A percentile compares a stretch with the other conserved stretches of the same genome.
Evolutionary conservation across 2,329 filamentous ascomycete genomes (phyloP).

Genomic region (Thermoascus crustaceus): DNA sequence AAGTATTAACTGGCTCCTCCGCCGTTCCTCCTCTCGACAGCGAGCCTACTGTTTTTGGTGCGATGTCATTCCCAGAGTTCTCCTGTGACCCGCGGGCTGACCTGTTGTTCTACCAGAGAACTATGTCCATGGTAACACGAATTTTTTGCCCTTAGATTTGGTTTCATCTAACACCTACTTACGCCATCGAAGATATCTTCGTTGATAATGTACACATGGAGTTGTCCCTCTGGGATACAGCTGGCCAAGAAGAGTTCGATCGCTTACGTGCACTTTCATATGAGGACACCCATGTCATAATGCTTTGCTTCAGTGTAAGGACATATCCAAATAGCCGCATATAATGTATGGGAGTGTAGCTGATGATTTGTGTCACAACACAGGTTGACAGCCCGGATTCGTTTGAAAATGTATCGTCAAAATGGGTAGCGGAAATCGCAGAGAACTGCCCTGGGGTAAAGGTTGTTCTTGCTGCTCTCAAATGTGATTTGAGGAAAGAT

Average conservation of each 20-base stretch:
- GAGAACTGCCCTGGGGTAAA: conserved; percentile 96
- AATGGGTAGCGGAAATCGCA: conserved; percentile 96
- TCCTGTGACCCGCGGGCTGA: conserved; percentile 12
- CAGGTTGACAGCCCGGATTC: conserved; percentile 88
- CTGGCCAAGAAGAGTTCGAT: conserved; percentile 98
- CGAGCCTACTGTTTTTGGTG: conserved; percentile 87
- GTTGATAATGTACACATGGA: conserved; percentile 97
- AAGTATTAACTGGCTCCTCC: conserved; percentile 16
- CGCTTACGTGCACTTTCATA: conserved; percentile 90
- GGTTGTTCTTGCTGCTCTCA: conserved; percentile 88
- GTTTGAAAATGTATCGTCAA: conserved; percentile 95
- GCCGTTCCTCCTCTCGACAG: conserved; percentile 29
- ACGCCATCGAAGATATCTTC: conserved; percentile 67
- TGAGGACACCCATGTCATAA: conserved; percentile 95
- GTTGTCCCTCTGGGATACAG: conserved; percentile 95
- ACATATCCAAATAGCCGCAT: background rate
- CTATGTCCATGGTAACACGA: conserved; percentile 79
- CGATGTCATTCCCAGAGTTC: conserved; percentile 13
- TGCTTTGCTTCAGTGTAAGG: conserved; percentile 86
- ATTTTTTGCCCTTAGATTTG: conserved; percentile 3
- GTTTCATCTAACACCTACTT: conserved; percentile 12
- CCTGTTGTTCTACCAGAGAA: conserved; percentile 56
- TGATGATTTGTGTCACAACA: conserved; percentile 7
- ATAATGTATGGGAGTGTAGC: background rate
- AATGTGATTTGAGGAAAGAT: conserved; percentile 87